These are phyloP conservation scores for Gigaspora rosea DNA, from an alignment of 192 early-diverging fungal genomes.

Conservation along the genomic window DNA sequence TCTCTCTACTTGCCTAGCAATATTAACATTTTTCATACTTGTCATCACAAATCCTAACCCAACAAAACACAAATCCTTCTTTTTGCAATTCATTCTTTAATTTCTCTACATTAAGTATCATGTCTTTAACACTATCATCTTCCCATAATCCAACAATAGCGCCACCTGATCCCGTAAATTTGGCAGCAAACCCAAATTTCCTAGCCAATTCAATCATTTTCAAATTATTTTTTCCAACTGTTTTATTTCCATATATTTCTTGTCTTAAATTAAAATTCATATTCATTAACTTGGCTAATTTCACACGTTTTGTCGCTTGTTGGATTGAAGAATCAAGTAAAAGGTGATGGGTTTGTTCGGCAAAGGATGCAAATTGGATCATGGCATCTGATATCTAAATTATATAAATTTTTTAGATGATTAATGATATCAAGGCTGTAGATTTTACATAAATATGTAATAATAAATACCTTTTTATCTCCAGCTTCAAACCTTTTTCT, in stretches of 20 bases:
- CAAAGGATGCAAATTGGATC: conserved; percentile 48
- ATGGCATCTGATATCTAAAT: conserved; percentile 50
- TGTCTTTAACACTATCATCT: conserved; percentile 19
- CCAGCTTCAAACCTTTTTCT: conserved; percentile 51
- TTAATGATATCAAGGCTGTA: background rate
- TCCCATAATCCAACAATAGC: conserved; percentile 59
- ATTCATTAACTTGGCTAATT: conserved; percentile 56
- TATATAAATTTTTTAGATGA: background rate
- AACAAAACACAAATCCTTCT: conserved; percentile 47
- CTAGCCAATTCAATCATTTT: conserved; percentile 52
- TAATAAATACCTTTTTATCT: conserved; percentile 49
- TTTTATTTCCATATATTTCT: conserved; percentile 51
- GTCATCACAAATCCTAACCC: background rate
- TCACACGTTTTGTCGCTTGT: conserved; percentile 16
- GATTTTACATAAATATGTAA: background rate
- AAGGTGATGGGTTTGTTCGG: conserved; percentile 40
- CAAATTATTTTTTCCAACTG: conserved; percentile 52
- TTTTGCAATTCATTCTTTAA: conserved; percentile 40
- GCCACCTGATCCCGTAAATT: conserved; percentile 64
- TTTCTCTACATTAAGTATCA: conserved; percentile 26
- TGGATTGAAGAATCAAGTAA: conserved; percentile 22
- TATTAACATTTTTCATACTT: background rate
- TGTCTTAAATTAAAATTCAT: conserved; percentile 57
- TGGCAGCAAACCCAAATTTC: conserved; percentile 51
- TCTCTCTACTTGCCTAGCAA: too few relatives aligned